Percentiles rank a stretch among this genome's conserved stretches.
Conservation (phyloP, 2,329 filamentous ascomycete genomes). For the Ophiosphaerella herpotricha region DNA sequence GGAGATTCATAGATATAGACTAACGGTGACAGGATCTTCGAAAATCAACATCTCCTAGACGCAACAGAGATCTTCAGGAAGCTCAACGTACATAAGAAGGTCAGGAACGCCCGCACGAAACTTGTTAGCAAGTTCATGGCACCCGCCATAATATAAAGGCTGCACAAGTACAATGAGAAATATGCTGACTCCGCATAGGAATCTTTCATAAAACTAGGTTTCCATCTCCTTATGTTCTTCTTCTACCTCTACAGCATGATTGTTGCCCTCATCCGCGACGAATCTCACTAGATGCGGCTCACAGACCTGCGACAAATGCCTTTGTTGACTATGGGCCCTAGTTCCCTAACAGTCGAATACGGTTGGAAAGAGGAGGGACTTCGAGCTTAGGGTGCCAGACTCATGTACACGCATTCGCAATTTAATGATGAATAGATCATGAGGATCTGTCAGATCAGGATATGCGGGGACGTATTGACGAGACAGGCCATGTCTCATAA, state of each 20-base stretch:
- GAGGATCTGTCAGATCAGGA: conserved; percentile 5
- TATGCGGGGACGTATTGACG: conserved; percentile 7
- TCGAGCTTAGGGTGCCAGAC: neutral
- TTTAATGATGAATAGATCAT: conserved; percentile 8
- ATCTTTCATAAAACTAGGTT: conserved; percentile 98
- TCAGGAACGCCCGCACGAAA: conserved; percentile 44
- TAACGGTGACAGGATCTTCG: conserved; percentile 74
- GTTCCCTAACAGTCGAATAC: conserved; percentile 1
- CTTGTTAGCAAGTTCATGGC: neutral
- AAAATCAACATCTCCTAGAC: conserved; percentile 95
- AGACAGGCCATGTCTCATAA: neutral
- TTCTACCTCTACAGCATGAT: conserved; percentile 99
- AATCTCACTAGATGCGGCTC: conserved; percentile 67
- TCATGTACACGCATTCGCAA: conserved; percentile 10
- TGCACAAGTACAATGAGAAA: neutral
- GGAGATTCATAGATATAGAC: conserved; percentile 10
- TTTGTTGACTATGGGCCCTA: neutral
- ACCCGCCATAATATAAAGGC: neutral
- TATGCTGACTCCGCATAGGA: conserved; percentile 62
- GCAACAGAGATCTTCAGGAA: conserved; percentile 99
- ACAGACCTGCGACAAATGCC: neutral
- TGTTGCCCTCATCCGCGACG: conserved; percentile 93
- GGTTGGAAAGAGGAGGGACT: neutral
- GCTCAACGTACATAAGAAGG: conserved; percentile 98
- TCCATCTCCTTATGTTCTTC: conserved; percentile 99